Percentiles rank a stretch among this genome's conserved stretches.
These are phyloP conservation scores for Chaetomidium leptoderma DNA, from an alignment of 495 filamentous ascomycete species.

Conservation along the genomic window DNA sequence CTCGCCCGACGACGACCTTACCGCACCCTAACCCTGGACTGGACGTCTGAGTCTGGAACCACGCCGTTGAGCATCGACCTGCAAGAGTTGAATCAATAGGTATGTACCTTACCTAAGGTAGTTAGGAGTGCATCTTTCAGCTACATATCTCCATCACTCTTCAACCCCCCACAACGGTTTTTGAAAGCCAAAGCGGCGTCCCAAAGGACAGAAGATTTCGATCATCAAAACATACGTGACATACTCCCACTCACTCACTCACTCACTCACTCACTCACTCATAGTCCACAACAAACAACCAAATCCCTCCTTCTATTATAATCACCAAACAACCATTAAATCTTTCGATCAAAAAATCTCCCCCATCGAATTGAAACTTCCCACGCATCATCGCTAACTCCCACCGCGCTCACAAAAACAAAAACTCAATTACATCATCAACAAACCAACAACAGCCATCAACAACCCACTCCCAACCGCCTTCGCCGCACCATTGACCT, in stretches of 20 bases:
- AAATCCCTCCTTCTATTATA: not conserved
- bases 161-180: not conserved
- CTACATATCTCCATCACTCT: no score
- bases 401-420: not conserved
- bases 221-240: not conserved
- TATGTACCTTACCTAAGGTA: no score
- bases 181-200: not conserved
- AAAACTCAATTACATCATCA: constrained; percentile 6
- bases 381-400: not conserved
- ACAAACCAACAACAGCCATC: not conserved
- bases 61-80: no score
- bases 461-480: not conserved
- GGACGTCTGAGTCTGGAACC: no score
- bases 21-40: not conserved
- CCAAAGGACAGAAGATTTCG: not conserved
- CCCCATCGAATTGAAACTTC: not conserved
- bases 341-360: not conserved
- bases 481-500: constrained; percentile 6
- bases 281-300: not conserved
- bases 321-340: not conserved
- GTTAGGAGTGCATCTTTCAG: no score
- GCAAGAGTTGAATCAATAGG: no score
- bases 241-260: not conserved
- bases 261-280: not conserved
- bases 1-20: not conserved